phyloP scores from a whole-genome alignment of 306 rosid species.

The Gillenia trifoliata region DNA sequence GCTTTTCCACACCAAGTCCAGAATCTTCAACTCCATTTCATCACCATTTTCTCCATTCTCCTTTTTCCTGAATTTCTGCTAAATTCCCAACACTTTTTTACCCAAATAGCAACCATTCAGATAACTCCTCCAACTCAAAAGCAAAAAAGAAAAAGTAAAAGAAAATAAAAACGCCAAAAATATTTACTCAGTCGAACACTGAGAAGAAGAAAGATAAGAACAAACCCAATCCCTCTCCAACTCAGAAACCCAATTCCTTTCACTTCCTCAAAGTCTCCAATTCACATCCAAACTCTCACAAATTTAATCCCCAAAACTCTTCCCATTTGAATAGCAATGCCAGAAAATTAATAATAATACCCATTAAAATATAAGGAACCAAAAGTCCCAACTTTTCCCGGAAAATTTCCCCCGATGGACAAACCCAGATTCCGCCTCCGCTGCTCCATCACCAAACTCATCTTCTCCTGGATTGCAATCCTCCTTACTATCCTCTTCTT shows the following conservation, averaged over 20 bases:
- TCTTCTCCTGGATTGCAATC: slow-evolving; percentile 11
- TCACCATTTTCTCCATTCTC: background rate
- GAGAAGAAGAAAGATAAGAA: background rate
- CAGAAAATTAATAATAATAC: background rate
- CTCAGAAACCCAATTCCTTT: background rate
- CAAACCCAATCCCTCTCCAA: background rate
- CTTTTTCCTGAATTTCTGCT: background rate
- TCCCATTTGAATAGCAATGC: too few species aligned
- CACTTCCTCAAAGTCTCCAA: background rate
- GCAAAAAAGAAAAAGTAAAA: too few species aligned
- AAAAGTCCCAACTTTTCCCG: too few species aligned
- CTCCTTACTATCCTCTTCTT: slow-evolving; percentile 8
- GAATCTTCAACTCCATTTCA: background rate
- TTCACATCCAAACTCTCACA: background rate
- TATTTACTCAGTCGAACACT: background rate
- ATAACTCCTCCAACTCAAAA: background rate
- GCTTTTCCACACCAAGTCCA: background rate
- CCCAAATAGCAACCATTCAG: background rate
- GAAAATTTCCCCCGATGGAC: background rate
- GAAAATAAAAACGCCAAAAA: background rate
- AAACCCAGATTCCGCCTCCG: slow-evolving; percentile 20
- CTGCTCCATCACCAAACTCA: slow-evolving; percentile 16
- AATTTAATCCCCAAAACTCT: background rate
- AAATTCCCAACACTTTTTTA: background rate
- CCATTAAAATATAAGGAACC: background rate